Conservation (phyloP, 768 basidiomycete species). For the Stropharia rugosoannulata region DNA sequence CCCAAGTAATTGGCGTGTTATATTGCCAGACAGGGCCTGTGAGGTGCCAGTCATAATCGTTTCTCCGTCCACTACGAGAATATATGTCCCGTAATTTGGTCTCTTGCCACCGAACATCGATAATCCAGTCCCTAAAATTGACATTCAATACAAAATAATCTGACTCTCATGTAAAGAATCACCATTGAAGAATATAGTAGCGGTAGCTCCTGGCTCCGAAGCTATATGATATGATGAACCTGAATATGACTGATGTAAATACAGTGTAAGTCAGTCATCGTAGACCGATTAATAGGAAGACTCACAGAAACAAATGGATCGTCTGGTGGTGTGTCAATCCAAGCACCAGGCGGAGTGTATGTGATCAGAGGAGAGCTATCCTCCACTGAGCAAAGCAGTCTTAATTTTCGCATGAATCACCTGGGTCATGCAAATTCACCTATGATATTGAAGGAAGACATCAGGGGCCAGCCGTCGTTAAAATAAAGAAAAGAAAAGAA, state of each 20-base stretch:
- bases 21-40: conserved; percentile 17
- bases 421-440: conserved; percentile 21
- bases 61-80: conserved; percentile 43
- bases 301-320: conserved; percentile 40
- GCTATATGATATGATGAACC: conserved; percentile 44
- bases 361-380: conserved; percentile 55
- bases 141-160: neutral
- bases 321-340: conserved; percentile 42
- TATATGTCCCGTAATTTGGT: conserved; percentile 46
- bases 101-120: conserved; percentile 48
- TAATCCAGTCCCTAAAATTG: conserved; percentile 44
- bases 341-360: conserved; percentile 49
- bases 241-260: conserved; percentile 36
- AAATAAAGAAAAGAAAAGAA: conserved; percentile 17
- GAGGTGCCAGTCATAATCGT: conserved; percentile 34
- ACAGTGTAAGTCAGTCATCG: neutral
- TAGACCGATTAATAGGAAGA: neutral
- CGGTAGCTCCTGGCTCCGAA: conserved; percentile 43
- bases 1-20: conserved; percentile 40
- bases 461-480: conserved; percentile 33
- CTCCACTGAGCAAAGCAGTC: conserved; percentile 39
- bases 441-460: conserved; percentile 43
- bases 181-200: conserved; percentile 52
- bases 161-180: conserved; percentile 2
- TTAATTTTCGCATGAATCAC: neutral